phyloP scores from a whole-genome alignment of 176 grass and related monocot species.

The Raddia distichophylla region DNA sequence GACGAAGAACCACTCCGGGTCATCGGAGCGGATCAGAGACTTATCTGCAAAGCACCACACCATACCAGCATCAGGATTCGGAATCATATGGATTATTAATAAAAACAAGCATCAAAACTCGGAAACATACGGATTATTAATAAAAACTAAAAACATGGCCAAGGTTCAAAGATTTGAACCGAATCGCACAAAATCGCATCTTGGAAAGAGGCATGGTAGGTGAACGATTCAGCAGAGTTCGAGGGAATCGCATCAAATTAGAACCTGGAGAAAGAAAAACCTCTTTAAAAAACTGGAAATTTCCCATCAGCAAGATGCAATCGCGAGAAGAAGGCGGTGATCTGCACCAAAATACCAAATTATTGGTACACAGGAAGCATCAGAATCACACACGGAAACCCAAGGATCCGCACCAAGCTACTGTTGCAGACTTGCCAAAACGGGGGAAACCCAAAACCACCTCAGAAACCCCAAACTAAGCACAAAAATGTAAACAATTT shows the following conservation, averaged over 20 bases:
- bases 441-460: not conserved
- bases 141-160: not conserved
- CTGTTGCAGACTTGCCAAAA: not conserved
- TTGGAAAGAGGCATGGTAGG: conserved; percentile 33
- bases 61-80: conserved; percentile 13
- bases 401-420: not conserved
- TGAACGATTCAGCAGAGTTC: conserved; percentile 17
- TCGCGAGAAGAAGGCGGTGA: not conserved
- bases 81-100: conserved; percentile 25
- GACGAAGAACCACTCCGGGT: conserved; percentile 97
- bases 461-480: not conserved
- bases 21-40: conserved; percentile 70
- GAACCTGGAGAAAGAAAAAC: not conserved
- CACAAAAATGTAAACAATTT: not conserved
- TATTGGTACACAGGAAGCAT: not conserved
- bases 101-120: not conserved
- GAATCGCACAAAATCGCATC: conserved; percentile 48
- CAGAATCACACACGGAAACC: not conserved
- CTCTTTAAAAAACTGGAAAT: not conserved
- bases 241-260: conserved; percentile 50
- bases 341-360: not conserved
- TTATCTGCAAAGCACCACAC: conserved; percentile 64
- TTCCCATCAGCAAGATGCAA: not conserved
- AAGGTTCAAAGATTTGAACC: not conserved
- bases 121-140: conserved; percentile 20